phyloP scores from a whole-genome alignment of 2,329 filamentous ascomycete genomes.

The Ophiostoma montium region DNA sequence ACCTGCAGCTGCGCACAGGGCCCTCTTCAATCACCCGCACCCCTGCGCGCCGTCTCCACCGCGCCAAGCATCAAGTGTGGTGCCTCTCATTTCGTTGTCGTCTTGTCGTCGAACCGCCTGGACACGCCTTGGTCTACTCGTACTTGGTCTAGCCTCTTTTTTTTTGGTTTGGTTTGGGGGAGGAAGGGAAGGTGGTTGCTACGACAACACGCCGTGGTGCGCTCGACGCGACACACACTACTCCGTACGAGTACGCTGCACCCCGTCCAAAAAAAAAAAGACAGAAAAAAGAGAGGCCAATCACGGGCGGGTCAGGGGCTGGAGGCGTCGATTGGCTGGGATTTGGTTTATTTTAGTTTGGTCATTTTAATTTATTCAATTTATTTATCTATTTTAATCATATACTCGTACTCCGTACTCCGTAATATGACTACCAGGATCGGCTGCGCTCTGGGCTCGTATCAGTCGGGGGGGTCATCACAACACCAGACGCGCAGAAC shows the following conservation, averaged over 20 bases:
- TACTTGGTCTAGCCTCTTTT: background rate
- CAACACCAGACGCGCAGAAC: no score
- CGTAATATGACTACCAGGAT: background rate
- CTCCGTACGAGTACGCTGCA: no score
- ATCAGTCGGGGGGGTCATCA: no score
- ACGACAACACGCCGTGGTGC: slow-evolving; percentile 3
- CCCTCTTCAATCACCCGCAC: no score
- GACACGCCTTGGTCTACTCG: no score
- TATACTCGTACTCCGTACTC: no score
- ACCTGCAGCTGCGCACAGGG: no score
- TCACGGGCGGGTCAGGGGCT: slow-evolving; percentile 2
- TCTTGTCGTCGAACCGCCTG: background rate
- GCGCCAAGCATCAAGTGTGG: slow-evolving; percentile 6
- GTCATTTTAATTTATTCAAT: no score
- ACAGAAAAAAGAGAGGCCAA: no score
- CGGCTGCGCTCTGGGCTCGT: background rate
- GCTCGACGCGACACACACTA: slow-evolving; percentile 1
- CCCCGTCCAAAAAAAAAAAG: no score
- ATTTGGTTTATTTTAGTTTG: background rate
- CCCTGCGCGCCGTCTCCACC: background rate
- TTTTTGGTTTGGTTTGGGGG: no score
- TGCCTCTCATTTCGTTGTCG: slow-evolving; percentile 10
- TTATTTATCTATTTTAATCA: background rate
- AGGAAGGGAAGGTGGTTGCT: slow-evolving; percentile 3
- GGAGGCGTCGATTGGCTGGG: background rate